phyloP scores from a whole-genome alignment of 2,329 filamentous ascomycete species.

The Plectosphaerella sp. region DNA sequence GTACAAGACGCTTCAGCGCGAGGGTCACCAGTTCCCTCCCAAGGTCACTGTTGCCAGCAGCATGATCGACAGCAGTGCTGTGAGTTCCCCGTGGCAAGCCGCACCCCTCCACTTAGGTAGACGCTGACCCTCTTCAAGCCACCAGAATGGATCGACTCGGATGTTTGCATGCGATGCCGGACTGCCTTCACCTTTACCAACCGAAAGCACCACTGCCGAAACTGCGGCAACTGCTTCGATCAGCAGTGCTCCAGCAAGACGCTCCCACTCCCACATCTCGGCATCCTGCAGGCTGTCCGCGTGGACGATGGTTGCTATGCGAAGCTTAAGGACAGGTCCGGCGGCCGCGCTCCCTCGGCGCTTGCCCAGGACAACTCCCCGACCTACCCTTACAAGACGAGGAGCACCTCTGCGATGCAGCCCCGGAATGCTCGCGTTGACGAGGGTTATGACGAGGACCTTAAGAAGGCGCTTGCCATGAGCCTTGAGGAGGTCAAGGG shows the following conservation, averaged over 20 bases:
- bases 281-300: conserved; percentile 84
- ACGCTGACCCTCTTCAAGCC: conserved; percentile 48
- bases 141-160: conserved; percentile 95
- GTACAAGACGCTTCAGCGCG: conserved; percentile 75
- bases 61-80: conserved; percentile 95
- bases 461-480: conserved; percentile 93
- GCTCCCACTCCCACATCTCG: conserved; percentile 83
- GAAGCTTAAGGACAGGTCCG: conserved; percentile 77
- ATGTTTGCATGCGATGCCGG: conserved; percentile 97
- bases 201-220: conserved; percentile 95
- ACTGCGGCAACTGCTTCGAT: conserved; percentile 97
- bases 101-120: neutral
- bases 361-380: conserved; percentile 36
- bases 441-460: conserved; percentile 88
- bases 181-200: conserved; percentile 97
- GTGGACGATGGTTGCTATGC: conserved; percentile 95
- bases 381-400: conserved; percentile 56
- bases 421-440: conserved; percentile 85
- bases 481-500: conserved; percentile 89
- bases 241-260: conserved; percentile 89
- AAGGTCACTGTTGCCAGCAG: conserved; percentile 83
- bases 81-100: conserved; percentile 40
- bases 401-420: conserved; percentile 70
- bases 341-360: conserved; percentile 27
- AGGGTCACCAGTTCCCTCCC: conserved; percentile 87